Evolutionary conservation across 768 basidiomycete genomes (phyloP).

Genomic region (Inosperma sp.): DNA sequence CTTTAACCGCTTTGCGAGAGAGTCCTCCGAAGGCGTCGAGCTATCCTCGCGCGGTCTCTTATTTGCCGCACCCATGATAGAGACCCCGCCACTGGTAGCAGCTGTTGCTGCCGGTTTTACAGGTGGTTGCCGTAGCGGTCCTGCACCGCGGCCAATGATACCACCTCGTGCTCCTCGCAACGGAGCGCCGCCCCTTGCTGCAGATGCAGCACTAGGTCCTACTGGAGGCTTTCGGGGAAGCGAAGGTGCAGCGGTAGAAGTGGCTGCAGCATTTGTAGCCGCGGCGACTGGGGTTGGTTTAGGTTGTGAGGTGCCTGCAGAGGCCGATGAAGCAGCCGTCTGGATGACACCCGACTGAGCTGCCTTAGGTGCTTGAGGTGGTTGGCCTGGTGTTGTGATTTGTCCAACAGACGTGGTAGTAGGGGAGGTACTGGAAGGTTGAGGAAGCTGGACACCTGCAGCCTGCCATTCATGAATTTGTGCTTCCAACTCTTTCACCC

Average conservation of each 20-base stretch:
- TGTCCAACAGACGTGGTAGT: conserved; percentile 17
- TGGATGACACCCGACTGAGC: not conserved
- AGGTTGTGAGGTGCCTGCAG: conserved; percentile 16
- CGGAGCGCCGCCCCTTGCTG: conserved; percentile 22
- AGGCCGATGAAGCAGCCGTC: conserved; percentile 2
- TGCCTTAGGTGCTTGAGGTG: conserved; percentile 3
- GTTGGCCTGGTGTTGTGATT: conserved; percentile 7
- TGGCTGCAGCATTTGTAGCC: conserved; percentile 12
- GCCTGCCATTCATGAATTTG: conserved; percentile 56
- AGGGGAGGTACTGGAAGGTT: conserved; percentile 28
- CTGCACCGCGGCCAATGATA: conserved; percentile 33
- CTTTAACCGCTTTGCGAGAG: conserved; percentile 64
- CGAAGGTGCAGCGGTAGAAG: conserved; percentile 18
- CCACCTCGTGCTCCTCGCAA: conserved; percentile 31
- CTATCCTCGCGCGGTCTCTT: conserved; percentile 64
- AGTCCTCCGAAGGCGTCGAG: conserved; percentile 42
- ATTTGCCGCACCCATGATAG: conserved; percentile 59
- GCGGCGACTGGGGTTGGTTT: conserved; percentile 11
- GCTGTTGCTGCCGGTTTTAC: conserved; percentile 26
- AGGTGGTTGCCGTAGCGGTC: conserved; percentile 27
- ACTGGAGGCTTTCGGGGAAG: conserved; percentile 29
- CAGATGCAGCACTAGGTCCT: conserved; percentile 25
- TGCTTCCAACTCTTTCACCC: conserved; percentile 65
- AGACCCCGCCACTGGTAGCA: conserved; percentile 39
- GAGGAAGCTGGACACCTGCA: conserved; percentile 42